Conservation (phyloP, 768 basidiomycete species). For the Guyanaporus albipodus region DNA sequence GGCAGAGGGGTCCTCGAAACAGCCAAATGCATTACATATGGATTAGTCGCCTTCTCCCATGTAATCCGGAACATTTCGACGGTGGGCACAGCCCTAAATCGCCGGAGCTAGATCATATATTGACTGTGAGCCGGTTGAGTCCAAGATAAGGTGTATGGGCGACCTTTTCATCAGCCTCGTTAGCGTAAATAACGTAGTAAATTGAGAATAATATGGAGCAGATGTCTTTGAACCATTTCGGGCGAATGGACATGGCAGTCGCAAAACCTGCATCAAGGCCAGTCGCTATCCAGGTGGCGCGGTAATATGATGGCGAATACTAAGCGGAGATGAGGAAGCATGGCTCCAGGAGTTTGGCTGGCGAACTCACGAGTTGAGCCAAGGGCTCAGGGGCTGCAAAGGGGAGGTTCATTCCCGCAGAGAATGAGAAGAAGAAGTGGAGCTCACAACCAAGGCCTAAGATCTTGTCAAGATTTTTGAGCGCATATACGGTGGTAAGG, state of each 20-base stretch:
- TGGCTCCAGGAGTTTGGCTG: neutral
- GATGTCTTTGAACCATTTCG: slow-evolving; percentile 87
- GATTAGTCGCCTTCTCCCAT: slow-evolving; percentile 97
- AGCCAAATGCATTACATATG: slow-evolving; percentile 56
- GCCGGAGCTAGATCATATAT: slow-evolving; percentile 60
- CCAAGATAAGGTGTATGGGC: slow-evolving; percentile 12
- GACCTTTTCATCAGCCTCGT: slow-evolving; percentile 95
- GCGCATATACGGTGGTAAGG: slow-evolving; percentile 77
- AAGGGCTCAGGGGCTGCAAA: slow-evolving; percentile 85
- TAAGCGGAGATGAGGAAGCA: slow-evolving; percentile 28
- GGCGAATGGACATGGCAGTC: slow-evolving; percentile 88
- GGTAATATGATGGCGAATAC: slow-evolving; percentile 93
- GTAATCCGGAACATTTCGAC: slow-evolving; percentile 94
- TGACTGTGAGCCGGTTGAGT: neutral
- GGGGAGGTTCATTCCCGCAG: neutral
- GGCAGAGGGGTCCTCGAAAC: slow-evolving; percentile 9
- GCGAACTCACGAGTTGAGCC: slow-evolving; percentile 67
- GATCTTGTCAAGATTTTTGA: slow-evolving; percentile 81
- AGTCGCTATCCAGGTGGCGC: slow-evolving; percentile 92
- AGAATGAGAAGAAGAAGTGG: neutral
- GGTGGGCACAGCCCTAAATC: slow-evolving; percentile 89
- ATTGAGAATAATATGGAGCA: slow-evolving; percentile 79
- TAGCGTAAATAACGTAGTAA: slow-evolving; percentile 88
- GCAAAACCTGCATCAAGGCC: slow-evolving; percentile 98
- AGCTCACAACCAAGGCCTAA: slow-evolving; percentile 69